Evolutionary conservation across 2,329 filamentous ascomycete species (phyloP), one percentile per base, ranked within the genome.

Genomic region (Pseudocercospora macadamiae): DNA sequence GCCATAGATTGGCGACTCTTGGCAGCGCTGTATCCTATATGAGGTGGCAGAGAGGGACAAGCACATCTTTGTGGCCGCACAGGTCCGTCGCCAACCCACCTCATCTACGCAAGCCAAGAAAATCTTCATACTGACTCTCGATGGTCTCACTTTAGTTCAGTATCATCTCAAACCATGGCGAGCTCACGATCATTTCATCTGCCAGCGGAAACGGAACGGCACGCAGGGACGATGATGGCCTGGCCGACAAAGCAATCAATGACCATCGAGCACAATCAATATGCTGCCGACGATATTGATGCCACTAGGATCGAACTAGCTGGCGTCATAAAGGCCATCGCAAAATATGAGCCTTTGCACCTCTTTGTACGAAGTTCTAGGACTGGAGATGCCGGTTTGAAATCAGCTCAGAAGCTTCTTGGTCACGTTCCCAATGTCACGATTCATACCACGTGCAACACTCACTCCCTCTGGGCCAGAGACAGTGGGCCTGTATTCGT

Each of bases 401-500:
- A 48, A 26, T 55, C 56, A 21, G 34, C 48, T 26, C 47, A 34
- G 44, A 25, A 37, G 23, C 32, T 39, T 10, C 32, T 62, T 3
- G 56, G 60, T 25, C 30, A 51, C 16, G 42, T 51, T 12, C 21
- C 55, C 6, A 57, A 57, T 36, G 48, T 59, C 8, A 49, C 19
- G 3, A 49, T 62, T 4, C 53, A 59, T 16, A 26, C 32, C 16
- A 54, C 56, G 8, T 44, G 28, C 16, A 54, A 65, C 16, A 53
- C 59, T 14, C 51, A 59, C 37, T 54, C 56, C 10, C 44, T 65
- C 2, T 65, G 63, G 63, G 59, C 62, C 19, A 37, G 63, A 39
- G 61, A 65, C 28, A 61, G 57, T 18, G 63, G 59, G n/a, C 63
- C 63, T 18, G 42, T 62, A 14, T 65, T 58, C 42, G 59, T 65